These are phyloP conservation scores for Pichia cephalocereana DNA, from an alignment of 805 yeast genomes.

Conservation along the genomic window DNA sequence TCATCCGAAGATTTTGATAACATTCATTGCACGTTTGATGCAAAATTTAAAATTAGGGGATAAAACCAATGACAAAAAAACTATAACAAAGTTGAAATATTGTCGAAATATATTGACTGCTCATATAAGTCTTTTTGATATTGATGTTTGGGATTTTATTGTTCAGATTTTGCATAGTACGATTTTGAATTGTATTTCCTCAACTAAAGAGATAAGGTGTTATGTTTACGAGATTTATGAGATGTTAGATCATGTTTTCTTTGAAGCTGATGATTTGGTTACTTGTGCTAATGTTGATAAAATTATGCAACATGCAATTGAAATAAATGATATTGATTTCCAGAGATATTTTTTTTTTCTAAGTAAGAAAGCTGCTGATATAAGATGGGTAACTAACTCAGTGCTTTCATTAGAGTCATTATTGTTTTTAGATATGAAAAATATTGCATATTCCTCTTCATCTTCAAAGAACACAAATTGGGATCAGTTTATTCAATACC, in stretches of 20 bases:
- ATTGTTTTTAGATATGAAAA: neutral
- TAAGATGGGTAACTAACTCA: conserved; percentile 1
- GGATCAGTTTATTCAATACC: neutral
- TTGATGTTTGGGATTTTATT: neutral
- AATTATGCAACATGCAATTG: neutral
- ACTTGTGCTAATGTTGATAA: conserved; percentile 1
- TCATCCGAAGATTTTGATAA: neutral
- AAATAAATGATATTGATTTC: neutral
- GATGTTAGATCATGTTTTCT: neutral
- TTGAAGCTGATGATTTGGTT: neutral
- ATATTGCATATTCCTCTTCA: neutral
- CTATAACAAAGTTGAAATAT: neutral
- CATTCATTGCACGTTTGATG: neutral
- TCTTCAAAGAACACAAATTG: neutral
- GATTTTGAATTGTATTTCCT: neutral
- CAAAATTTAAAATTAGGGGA: neutral
- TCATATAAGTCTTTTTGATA: neutral
- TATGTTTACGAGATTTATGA: neutral
- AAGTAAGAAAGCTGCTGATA: neutral
- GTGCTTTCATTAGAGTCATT: neutral
- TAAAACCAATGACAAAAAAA: neutral
- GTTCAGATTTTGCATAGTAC: neutral
- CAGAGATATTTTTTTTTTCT: neutral
- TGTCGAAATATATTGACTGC: neutral
- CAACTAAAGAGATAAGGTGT: neutral